Percentiles rank a stretch among this genome's conserved stretches.
phyloP scores from a whole-genome alignment of 768 basidiomycete genomes.

The Kwoniella sp. region DNA sequence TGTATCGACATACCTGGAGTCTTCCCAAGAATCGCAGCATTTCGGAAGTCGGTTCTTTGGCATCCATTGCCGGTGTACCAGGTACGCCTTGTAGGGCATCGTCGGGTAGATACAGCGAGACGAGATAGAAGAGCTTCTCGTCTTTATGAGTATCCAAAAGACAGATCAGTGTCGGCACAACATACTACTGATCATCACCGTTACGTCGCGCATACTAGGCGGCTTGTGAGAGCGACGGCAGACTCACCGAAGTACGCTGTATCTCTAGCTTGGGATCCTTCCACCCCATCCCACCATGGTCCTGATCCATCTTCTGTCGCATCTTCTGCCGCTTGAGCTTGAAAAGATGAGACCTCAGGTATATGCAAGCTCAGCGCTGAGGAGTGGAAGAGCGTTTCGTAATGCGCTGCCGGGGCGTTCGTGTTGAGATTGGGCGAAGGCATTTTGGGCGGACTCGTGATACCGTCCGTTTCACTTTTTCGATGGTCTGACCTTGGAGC shows the following conservation, averaged over 20 bases:
- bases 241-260: conserved; percentile 40
- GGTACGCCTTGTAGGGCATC: conserved; percentile 7
- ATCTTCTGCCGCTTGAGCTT: conserved; percentile 5
- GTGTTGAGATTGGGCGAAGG: background rate
- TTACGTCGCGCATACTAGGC: background rate
- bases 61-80: conserved; percentile 18
- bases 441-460: background rate
- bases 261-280: conserved; percentile 21
- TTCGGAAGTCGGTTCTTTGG: conserved; percentile 28
- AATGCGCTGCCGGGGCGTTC: conserved; percentile 1
- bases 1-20: conserved; percentile 19
- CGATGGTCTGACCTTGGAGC: no score
- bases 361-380: conserved; percentile 33
- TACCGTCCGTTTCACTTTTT: no score
- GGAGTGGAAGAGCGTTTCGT: conserved; percentile 37
- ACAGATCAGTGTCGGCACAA: no score
- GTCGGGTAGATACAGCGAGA: conserved; percentile 29
- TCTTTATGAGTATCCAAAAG: no score
- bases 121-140: conserved; percentile 43
- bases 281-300: conserved; percentile 33
- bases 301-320: conserved; percentile 7
- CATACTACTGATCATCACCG: no score
- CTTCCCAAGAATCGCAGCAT: conserved; percentile 27
- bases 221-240: background rate
- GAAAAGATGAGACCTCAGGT: conserved; percentile 25